Evolutionary conservation across 1,139 yeast species (phyloP), one percentile per base, ranked within the genome.

Genomic region (Hanseniaspora gamundiae): DNA sequence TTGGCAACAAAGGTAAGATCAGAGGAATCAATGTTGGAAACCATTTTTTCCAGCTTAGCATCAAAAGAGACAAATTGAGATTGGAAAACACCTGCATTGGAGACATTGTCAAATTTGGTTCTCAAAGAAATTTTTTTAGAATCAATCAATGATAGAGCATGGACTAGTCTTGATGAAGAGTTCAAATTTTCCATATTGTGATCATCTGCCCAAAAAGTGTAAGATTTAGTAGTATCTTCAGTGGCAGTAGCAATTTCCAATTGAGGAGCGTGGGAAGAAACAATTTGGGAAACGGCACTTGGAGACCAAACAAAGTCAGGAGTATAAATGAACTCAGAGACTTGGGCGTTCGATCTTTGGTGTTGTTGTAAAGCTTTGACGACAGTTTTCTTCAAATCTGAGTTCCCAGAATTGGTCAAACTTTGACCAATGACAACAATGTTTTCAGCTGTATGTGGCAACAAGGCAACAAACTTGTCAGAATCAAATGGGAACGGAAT

Each of bases 401-500:
- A 64, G 17, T 54, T 49, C 2, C 68, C 60, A 38, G 66, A 59
- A 35, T 65, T 64, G 45, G 63, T 60, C 41, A 60, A 53, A 26
- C 69, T 65, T 58, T 78, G 83, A 40, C 79, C 78, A 51, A 86
- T 68, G 21, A 85, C 80, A 44, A 83, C 77, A 46, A 87, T 67
- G 49, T 73, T 72, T 52, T 71, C 71, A 30, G 80, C 64, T 4
- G 82, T 61, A 2, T 64, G 48, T 21, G 95, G 93, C 43, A 88
- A 65, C 17, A 71, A 56, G 9, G 68, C 59, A 42, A 74, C 67
- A 59, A 87, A 84, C 52, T 74, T 75, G 36, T 68, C 69, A 38
- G 74, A 69, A 52, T 77, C 77, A 60, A 87, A 82, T 45, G 94
- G 91, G 45, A 81, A 67, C 47, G 94, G 93, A 43, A 85, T 75